phyloP scores from a whole-genome alignment of 768 basidiomycete species.

The Leccinum boreale region DNA sequence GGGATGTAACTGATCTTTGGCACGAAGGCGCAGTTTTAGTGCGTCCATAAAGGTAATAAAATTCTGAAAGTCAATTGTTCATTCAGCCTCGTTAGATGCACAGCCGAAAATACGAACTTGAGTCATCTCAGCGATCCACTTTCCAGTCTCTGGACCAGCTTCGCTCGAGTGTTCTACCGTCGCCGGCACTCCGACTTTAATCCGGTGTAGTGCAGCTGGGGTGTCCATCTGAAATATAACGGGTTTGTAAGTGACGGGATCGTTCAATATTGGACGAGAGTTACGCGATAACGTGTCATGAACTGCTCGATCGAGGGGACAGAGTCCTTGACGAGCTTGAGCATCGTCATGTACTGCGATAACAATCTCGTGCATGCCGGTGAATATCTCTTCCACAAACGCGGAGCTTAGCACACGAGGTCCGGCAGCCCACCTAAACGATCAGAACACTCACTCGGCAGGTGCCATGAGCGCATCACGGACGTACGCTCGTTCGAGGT shows the following conservation, averaged over 20 bases:
- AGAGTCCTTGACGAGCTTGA: conserved; percentile 90
- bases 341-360: conserved; percentile 96
- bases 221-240: conserved; percentile 69
- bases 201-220: conserved; percentile 86
- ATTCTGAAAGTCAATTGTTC: conserved; percentile 46
- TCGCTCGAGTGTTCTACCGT: conserved; percentile 95
- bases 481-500: conserved; percentile 93
- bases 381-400: conserved; percentile 71
- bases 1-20: conserved; percentile 96
- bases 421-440: background rate
- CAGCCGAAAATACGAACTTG: conserved; percentile 50
- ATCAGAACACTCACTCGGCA: conserved; percentile 66
- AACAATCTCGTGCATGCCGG: conserved; percentile 93
- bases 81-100: background rate
- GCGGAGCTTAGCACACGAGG: conserved; percentile 5
- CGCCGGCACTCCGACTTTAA: conserved; percentile 92
- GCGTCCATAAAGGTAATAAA: conserved; percentile 99
- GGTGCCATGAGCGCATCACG: conserved; percentile 89
- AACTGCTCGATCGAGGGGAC: conserved; percentile 86
- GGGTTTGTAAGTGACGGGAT: background rate
- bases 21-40: conserved; percentile 85
- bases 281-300: conserved; percentile 82
- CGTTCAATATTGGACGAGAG: background rate
- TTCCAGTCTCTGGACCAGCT: conserved; percentile 87
- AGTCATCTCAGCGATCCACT: conserved; percentile 97